A percentile compares a stretch with the other conserved stretches of the same genome.
Conservation (phyloP, 306 rosid genomes). For the Betula pendula region DNA sequence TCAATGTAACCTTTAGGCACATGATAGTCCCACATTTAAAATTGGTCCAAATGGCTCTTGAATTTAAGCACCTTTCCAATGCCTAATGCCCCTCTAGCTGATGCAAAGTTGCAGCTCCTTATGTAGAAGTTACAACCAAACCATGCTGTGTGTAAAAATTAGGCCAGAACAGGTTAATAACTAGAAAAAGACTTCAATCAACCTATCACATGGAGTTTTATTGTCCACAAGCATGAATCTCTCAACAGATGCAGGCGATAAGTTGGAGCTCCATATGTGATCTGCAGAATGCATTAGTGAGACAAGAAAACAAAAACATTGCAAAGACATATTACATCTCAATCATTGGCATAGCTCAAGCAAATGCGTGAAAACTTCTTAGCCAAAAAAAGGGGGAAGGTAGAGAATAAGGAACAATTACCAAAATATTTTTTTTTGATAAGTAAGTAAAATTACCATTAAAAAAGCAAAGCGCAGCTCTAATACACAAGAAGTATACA, state of each 20-base stretch:
- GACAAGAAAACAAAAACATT: conserved; percentile 20
- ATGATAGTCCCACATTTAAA: background rate
- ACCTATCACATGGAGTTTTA: conserved; percentile 93
- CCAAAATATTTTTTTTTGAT: too few species aligned
- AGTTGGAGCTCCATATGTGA: conserved; percentile 82
- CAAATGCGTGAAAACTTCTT: background rate
- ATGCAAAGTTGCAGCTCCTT: too few species aligned
- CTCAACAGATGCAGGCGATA: conserved; percentile 61
- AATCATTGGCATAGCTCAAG: background rate
- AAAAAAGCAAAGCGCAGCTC: too few species aligned
- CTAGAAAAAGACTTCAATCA: conserved; percentile 27
- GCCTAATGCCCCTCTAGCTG: too few species aligned
- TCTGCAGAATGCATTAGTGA: conserved; percentile 44
- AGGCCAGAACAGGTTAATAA: conserved; percentile 6
- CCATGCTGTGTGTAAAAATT: conserved; percentile 8
- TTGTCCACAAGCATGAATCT: conserved; percentile 61
- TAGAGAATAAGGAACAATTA: conserved; percentile 28
- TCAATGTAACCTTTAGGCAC: background rate
- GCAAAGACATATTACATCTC: conserved; percentile 11
- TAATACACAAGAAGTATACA: too few species aligned
- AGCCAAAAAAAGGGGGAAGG: conserved; percentile 11
- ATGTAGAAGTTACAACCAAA: too few species aligned
- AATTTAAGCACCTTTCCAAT: too few species aligned
- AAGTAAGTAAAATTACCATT: too few species aligned
- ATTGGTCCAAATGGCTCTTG: too few species aligned